Evolutionary conservation across 208 protist species (phyloP), one percentile per base, ranked within the genome.

Genomic region (Trypanosoma vivax): DNA sequence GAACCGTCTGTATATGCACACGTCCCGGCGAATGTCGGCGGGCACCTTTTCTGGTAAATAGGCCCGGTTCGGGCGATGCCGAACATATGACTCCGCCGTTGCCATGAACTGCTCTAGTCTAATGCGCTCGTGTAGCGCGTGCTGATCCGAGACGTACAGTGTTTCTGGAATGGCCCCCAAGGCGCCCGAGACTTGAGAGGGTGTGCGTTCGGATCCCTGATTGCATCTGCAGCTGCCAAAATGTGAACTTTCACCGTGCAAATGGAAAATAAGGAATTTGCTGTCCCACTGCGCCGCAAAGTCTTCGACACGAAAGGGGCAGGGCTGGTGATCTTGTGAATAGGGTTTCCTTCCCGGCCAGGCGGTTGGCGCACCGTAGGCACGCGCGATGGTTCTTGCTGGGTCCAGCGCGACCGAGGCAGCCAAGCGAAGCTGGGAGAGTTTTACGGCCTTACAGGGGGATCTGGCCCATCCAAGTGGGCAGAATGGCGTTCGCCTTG

Each of bases 121-220:
- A 9, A 86, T 46, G 1, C 84, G 70, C 55, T 92, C 79, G 55
- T 92, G 84, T 23, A 86, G 61, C 5, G 84, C 84, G 60, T 92
- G 84, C 59, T 85, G 84, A 42, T 92, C 84, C 2, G 65, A 24
- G 9, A 92, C 25, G 60, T 50, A 41, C 13, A 67, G 11, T 21
- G 37, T 46, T 13, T 29, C 14, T 39, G 37, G 56, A 21, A 50
- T 14, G 5, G 23, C 25, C 24, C 14, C 16, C 28, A 29, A 1
- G 24, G 21, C 21, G 31, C 11, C 14, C 3, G 4, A 5, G 43
- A 31, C 19, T 10, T 1, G 23, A 39, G 24, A 39, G 28, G 2
- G 14, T 40, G 21, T 19, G 24, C 14, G 3, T 25, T 51, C 16
- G 6, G 5, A 33, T 16, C 9, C 10, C 4, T 39, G 14, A 10